Percentiles rank a stretch among this genome's conserved stretches.
These are phyloP conservation scores for Lipomyces kockii DNA, from an alignment of 805 yeast species.

Conservation along the genomic window DNA sequence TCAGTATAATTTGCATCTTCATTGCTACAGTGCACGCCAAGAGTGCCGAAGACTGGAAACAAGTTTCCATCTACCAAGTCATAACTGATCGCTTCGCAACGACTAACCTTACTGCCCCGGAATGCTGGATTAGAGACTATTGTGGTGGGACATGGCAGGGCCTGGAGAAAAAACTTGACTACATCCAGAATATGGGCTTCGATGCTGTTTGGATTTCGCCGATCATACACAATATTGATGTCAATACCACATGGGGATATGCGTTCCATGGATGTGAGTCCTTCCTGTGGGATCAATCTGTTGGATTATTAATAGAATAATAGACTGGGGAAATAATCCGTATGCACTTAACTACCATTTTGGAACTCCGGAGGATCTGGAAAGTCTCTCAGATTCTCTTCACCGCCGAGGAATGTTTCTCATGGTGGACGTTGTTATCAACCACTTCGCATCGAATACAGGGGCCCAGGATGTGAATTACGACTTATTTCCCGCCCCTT, in stretches of 20 bases:
- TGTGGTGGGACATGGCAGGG: conserved; percentile 28
- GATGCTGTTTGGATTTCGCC: conserved; percentile 28
- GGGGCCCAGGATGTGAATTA: conserved; percentile 1
- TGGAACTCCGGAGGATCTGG: conserved; percentile 10
- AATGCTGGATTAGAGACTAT: not conserved
- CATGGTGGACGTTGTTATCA: conserved; percentile 19
- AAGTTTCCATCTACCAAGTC: conserved; percentile 16
- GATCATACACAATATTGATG: conserved; percentile 16
- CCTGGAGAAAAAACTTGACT: conserved; percentile 11
- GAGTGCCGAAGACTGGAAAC: conserved; percentile 5
- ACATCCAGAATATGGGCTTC: conserved; percentile 24
- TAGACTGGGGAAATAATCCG: conserved; percentile 2
- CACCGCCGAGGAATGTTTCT: conserved; percentile 18
- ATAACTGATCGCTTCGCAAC: conserved; percentile 25
- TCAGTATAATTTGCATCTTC: not conserved
- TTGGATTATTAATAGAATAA: no score
- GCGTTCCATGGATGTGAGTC: conserved; percentile 22
- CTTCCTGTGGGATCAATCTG: no score
- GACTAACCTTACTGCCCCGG: conserved; percentile 4
- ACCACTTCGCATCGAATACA: conserved; percentile 9
- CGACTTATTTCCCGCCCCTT: conserved; percentile 8
- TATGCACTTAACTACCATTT: not conserved
- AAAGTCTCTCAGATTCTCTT: conserved; percentile 8
- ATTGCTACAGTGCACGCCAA: not conserved
- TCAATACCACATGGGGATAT: conserved; percentile 3